phyloP scores from a whole-genome alignment of 305 asterid genomes.

The Withania somnifera region DNA sequence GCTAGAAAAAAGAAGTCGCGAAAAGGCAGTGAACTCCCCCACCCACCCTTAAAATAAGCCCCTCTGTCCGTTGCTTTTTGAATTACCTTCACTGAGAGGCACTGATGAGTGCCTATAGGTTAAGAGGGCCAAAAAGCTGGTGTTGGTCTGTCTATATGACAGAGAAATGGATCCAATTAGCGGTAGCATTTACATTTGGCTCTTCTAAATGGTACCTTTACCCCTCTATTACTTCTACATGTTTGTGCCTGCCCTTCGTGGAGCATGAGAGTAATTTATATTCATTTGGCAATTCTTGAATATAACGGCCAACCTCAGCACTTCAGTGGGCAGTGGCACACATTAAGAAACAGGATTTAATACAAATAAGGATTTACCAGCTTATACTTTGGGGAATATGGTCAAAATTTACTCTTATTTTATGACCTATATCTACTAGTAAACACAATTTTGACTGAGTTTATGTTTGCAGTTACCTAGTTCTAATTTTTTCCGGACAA shows the following conservation, averaged over 20 bases:
- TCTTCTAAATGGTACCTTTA: neutral
- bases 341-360: neutral
- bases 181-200: neutral
- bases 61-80: neutral
- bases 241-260: neutral
- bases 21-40: neutral
- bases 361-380: neutral
- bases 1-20: neutral
- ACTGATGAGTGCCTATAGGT: neutral
- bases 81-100: neutral
- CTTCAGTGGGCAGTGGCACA: neutral
- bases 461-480: conserved; percentile 36
- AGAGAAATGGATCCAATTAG: neutral
- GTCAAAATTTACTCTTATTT: neutral
- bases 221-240: neutral
- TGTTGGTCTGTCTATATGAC: neutral
- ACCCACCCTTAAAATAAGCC: neutral
- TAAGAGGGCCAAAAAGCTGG: neutral
- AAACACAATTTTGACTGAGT: neutral
- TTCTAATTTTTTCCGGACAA: conserved; percentile 32
- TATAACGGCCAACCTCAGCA: neutral
- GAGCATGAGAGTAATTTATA: neutral
- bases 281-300: neutral
- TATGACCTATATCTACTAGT: neutral
- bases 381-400: neutral